Evolutionary conservation across 2,329 filamentous ascomycete species (phyloP), one percentile per base, ranked within the genome.

Genomic region (Periglandula ipomoeae): DNA sequence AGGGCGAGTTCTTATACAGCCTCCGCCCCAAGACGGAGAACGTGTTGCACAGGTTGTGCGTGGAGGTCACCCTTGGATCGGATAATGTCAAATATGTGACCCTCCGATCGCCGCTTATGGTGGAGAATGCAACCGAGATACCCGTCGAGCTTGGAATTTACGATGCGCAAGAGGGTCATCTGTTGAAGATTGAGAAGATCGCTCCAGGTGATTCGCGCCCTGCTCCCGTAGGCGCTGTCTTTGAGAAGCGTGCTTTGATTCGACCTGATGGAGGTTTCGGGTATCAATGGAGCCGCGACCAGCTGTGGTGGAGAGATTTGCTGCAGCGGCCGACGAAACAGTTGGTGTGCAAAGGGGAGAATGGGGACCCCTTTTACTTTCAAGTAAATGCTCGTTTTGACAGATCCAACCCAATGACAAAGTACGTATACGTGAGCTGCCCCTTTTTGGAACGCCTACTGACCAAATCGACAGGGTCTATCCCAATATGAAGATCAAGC

Each of bases 1-100:
- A 98, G 69, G 94, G 94, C 45, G 93, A 98, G 63, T 84, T 84
- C 42, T 66, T 97, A 20, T 98, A 95, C 69, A 88, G 85, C 45
- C 75, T 98, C 41, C 86, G 88, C 50, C 93, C 94, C 2, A 87
- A 89, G 64, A 85, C 89, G 52, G 86, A 95, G 59, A 79, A 86
- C 50, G 77, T 95, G 3, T 76, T 91, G 54, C 94, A 98, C 64
- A 85, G 90, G 20, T 78, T 98, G 17, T 81, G 97, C 22, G 90
- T 97, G 0, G 93, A 98, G 50, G 85, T 98, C 47, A 88, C 81
- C 47, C 76, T 98, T 22, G 93, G 89, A n/a, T 71, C 81, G 1
- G 91, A 98, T 70, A 97, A 97, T 59, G 87, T 98, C 69, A 98
- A 98, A 70, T 94, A 95, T 63, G 94, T 98, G 60, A 98, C 90